A percentile compares a stretch with the other conserved stretches of the same genome.
These are phyloP conservation scores for Skeletonema potamos DNA, from an alignment of 108 stramenopile species.

Conservation along the genomic window DNA sequence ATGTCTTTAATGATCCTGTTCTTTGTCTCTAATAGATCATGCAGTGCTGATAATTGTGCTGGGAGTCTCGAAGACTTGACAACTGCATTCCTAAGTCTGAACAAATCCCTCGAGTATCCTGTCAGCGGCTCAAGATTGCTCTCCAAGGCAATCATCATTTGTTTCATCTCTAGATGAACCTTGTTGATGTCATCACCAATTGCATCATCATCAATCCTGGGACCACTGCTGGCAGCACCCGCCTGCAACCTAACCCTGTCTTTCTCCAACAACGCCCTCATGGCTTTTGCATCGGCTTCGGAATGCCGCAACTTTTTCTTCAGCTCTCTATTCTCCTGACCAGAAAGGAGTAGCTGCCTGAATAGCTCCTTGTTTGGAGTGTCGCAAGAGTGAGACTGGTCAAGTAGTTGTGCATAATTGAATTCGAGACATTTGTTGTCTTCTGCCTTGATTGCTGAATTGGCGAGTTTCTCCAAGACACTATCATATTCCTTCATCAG, in stretches of 20 bases:
- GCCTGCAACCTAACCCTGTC: not conserved
- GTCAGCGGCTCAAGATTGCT: not conserved
- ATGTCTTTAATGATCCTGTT: slow-evolving; percentile 13
- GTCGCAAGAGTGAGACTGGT: not conserved
- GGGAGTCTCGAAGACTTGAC: slow-evolving; percentile 11
- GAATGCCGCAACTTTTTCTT: not conserved
- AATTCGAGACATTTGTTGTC: not conserved
- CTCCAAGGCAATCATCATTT: slow-evolving; percentile 5
- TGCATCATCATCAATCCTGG: not conserved
- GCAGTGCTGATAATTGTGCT: slow-evolving; percentile 24
- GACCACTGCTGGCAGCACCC: not conserved
- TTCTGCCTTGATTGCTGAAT: not conserved
- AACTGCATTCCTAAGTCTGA: slow-evolving; percentile 2
- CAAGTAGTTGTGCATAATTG: not conserved
- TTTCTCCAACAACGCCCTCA: not conserved
- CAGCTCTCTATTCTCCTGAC: not conserved
- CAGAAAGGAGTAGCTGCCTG: not conserved
- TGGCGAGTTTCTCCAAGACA: slow-evolving; percentile 3
- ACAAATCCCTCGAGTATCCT: slow-evolving; percentile 18
- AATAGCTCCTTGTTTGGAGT: not conserved
- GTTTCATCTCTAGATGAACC: not conserved
- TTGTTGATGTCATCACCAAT: not conserved
- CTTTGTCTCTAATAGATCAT: slow-evolving; percentile 24
- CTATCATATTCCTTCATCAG: slow-evolving; percentile 18
- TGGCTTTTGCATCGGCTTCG: not conserved